Evolutionary conservation across 495 filamentous ascomycete genomes (phyloP).

Genomic region (Aspergillus kassunensis): DNA sequence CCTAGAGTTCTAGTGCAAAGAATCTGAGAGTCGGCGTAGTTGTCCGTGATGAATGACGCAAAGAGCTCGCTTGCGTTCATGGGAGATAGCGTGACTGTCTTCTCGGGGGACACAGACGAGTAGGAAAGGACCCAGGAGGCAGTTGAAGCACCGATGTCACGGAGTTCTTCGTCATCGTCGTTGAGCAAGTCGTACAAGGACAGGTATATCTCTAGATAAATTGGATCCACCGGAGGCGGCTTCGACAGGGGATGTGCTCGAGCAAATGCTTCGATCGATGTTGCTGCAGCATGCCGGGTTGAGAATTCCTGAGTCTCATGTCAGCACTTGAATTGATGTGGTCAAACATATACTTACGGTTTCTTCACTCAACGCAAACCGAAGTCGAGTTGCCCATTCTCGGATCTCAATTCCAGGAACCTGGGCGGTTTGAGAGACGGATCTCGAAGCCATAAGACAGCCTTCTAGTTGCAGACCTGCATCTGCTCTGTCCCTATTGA

Average conservation of each 20-base stretch:
- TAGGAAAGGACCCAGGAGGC: conserved; percentile 43
- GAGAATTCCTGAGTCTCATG: conserved; percentile 53
- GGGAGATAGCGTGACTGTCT: conserved; percentile 36
- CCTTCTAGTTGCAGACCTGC: conserved; percentile 48
- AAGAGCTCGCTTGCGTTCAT: conserved; percentile 46
- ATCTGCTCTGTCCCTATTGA: conserved; percentile 42
- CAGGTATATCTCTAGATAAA: conserved; percentile 45
- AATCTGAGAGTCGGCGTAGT: conserved; percentile 32
- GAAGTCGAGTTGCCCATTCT: conserved; percentile 32
- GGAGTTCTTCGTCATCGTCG: conserved; percentile 89
- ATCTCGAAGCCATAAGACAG: conserved; percentile 53
- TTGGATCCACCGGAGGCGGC: conserved; percentile 22
- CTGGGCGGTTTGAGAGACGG: conserved; percentile 28
- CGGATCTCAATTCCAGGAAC: conserved; percentile 20
- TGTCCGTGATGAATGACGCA: conserved; percentile 35
- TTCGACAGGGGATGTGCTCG: conserved; percentile 23
- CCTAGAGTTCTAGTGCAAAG: conserved; percentile 29
- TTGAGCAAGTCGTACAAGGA: conserved; percentile 62
- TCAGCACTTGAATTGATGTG: neutral
- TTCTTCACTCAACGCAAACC: conserved; percentile 39
- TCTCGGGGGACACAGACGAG: conserved; percentile 26
- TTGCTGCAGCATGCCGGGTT: conserved; percentile 55
- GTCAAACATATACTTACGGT: conserved; percentile 27
- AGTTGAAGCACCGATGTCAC: conserved; percentile 57
- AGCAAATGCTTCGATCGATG: conserved; percentile 35